These are phyloP conservation scores for Medicago lupulina DNA, from an alignment of 306 rosid genomes.

Conservation along the genomic window DNA sequence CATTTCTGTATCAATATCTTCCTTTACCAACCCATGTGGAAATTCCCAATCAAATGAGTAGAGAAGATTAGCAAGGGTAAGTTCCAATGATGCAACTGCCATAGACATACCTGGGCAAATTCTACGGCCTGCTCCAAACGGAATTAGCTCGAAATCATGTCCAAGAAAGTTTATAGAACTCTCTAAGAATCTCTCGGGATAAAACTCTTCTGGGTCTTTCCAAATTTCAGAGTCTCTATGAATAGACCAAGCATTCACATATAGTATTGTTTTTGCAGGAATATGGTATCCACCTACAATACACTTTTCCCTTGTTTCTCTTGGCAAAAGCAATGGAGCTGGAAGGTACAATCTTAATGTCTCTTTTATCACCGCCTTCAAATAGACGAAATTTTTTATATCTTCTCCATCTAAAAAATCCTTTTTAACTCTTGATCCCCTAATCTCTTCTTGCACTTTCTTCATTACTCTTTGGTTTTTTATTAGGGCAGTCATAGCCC, in stretches of 20 bases:
- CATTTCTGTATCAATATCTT: constrained; percentile 36
- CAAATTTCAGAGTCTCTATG: constrained; percentile 39
- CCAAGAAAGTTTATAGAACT: constrained; percentile 20
- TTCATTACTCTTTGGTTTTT: constrained; percentile 42
- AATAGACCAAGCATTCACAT: constrained; percentile 42
- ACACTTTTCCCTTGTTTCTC: constrained; percentile 13
- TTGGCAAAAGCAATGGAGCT: background rate
- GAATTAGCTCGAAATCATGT: constrained; percentile 38
- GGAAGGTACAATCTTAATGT: constrained; percentile 36
- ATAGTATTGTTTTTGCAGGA: constrained; percentile 20
- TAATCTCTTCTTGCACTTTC: constrained; percentile 28
- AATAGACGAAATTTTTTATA: constrained; percentile 18
- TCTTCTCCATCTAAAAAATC: constrained; percentile 32
- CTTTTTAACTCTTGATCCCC: background rate
- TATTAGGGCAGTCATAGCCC: constrained; percentile 35
- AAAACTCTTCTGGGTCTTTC: constrained; percentile 39
- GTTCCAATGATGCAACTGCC: constrained; percentile 25
- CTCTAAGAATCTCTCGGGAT: constrained; percentile 33
- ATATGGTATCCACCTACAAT: constrained; percentile 24
- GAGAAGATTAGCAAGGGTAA: constrained; percentile 39
- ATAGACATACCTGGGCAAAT: constrained; percentile 40
- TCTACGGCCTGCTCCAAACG: constrained; percentile 43
- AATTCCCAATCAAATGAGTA: constrained; percentile 42
- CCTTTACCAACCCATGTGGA: constrained; percentile 20
- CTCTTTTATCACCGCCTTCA: constrained; percentile 39